Conservation (phyloP, 208 protist species). For the Trypanosoma vivax region DNA sequence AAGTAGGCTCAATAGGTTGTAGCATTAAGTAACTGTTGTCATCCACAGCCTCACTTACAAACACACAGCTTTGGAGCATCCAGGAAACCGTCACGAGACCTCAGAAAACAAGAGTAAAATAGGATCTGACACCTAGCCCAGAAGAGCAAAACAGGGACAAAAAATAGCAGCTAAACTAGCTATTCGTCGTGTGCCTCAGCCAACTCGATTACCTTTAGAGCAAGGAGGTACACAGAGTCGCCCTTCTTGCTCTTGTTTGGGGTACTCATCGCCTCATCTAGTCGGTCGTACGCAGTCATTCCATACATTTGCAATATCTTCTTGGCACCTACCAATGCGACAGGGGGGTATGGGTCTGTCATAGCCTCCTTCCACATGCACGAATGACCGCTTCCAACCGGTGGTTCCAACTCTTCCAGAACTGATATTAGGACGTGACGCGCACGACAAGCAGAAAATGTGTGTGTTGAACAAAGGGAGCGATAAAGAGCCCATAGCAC, state of each 20-base stretch:
- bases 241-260: conserved; percentile 19
- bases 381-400: conserved; percentile 21
- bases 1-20: too few species aligned
- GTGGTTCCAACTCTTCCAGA: conserved; percentile 21
- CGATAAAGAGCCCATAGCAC: conserved; percentile 74
- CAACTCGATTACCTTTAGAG: conserved; percentile 17
- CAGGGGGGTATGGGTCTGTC: conserved; percentile 49
- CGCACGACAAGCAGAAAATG: conserved; percentile 38
- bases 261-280: conserved; percentile 26
- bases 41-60: too few species aligned
- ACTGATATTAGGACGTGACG: conserved; percentile 52
- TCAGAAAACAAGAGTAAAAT: too few species aligned
- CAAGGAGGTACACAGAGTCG: conserved; percentile 21
- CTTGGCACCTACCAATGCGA: conserved; percentile 49
- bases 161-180: not conserved
- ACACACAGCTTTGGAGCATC: too few species aligned
- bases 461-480: conserved; percentile 35
- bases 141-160: not conserved
- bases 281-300: conserved; percentile 17
- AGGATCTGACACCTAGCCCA: not conserved
- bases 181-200: conserved; percentile 17
- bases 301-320: conserved; percentile 35
- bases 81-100: too few species aligned
- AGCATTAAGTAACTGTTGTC: too few species aligned
- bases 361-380: conserved; percentile 46